Conservation (phyloP, 2,329 filamentous ascomycete genomes). For the Tothia fuscella region DNA sequence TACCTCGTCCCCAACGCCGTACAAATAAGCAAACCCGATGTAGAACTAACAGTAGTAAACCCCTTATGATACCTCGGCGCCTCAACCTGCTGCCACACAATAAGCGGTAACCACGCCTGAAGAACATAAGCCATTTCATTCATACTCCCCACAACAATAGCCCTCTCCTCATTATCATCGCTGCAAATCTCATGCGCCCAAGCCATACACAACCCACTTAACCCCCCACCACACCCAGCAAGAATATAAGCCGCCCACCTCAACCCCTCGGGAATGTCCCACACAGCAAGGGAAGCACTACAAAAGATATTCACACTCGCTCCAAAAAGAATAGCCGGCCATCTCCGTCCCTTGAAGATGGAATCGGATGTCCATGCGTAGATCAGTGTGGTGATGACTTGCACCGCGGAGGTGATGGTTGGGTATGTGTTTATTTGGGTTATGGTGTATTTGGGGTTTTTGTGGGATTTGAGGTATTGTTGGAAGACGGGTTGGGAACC, state of each 20-base stretch:
- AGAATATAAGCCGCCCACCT: constrained; percentile 54
- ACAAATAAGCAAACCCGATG: constrained; percentile 39
- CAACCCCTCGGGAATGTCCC: constrained; percentile 31
- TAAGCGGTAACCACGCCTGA: constrained; percentile 55
- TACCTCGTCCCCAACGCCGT: constrained; percentile 35
- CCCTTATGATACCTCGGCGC: constrained; percentile 50
- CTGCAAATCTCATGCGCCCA: constrained; percentile 46
- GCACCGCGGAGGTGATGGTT: constrained; percentile 39
- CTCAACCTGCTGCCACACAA: constrained; percentile 55
- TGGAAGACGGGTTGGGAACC: constrained; percentile 44
- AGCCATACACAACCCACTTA: constrained; percentile 39
- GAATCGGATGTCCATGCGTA: constrained; percentile 58
- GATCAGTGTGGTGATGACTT: constrained; percentile 46
- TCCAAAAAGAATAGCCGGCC: constrained; percentile 52
- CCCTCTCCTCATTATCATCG: constrained; percentile 51
- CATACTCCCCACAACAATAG: constrained; percentile 53
- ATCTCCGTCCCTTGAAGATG: constrained; percentile 45
- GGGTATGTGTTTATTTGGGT: constrained; percentile 45
- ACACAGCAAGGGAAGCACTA: constrained; percentile 5
- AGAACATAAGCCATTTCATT: constrained; percentile 59
- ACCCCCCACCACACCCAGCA: constrained; percentile 33
- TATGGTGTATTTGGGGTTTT: constrained; percentile 32
- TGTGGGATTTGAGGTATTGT: constrained; percentile 32
- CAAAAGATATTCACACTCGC: constrained; percentile 30
- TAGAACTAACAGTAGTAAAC: constrained; percentile 41